Conservation (phyloP, 2,329 filamentous ascomycete genomes). For the Chaetomiaceae sp. region DNA sequence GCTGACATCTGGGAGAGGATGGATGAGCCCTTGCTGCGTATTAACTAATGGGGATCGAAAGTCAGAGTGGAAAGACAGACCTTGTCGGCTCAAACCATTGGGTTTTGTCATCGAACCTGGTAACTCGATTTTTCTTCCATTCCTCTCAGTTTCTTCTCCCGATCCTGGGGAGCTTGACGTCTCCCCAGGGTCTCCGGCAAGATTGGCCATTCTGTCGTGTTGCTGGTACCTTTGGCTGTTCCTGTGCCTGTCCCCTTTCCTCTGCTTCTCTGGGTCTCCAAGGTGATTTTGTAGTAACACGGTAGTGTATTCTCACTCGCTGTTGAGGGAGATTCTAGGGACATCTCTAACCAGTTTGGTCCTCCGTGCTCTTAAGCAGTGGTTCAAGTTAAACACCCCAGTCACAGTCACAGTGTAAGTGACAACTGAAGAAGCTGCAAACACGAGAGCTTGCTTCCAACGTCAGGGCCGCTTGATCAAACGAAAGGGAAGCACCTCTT, state of each 20-base stretch:
- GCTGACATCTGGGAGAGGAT: neutral
- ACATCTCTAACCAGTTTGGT: too few species aligned
- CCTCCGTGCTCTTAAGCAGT: too few species aligned
- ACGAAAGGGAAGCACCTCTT: too few species aligned
- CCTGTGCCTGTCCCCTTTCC: neutral
- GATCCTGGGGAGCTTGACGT: neutral
- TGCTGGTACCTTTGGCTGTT: neutral
- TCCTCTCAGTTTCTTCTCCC: neutral
- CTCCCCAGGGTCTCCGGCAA: neutral
- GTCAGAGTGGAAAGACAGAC: slow-evolving; percentile 23
- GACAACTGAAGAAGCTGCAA: too few species aligned
- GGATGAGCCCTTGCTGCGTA: neutral
- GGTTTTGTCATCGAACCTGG: slow-evolving; percentile 37
- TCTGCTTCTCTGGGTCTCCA: neutral
- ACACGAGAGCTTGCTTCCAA: too few species aligned
- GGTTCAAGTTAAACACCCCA: too few species aligned
- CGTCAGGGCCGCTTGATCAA: too few species aligned
- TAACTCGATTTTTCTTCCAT: neutral
- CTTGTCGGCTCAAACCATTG: slow-evolving; percentile 58
- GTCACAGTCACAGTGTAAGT: too few species aligned
- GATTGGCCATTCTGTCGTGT: neutral
- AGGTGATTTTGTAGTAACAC: neutral
- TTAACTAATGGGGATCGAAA: neutral
- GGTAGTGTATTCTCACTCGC: neutral
- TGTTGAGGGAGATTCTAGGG: too few species aligned